Conservation (phyloP, 257 asterid genomes). For the Petunia secreta region DNA sequence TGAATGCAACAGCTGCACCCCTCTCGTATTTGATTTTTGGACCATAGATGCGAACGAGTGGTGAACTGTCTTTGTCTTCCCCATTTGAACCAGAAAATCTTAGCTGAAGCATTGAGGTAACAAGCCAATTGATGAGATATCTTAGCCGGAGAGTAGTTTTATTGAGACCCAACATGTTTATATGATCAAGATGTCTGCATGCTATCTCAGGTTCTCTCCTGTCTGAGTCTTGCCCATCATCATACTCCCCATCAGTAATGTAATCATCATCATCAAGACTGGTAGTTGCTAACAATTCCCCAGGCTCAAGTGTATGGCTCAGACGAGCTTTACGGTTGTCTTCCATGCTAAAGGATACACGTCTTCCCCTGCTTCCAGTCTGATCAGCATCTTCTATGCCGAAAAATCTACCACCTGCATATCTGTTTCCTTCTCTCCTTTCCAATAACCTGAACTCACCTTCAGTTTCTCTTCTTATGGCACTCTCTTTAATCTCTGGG, state of each 20-base stretch:
- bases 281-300: conserved; percentile 52
- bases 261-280: conserved; percentile 80
- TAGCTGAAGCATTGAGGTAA: conserved; percentile 83
- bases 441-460: conserved; percentile 91
- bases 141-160: conserved; percentile 85
- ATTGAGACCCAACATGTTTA: conserved; percentile 86
- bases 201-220: conserved; percentile 86
- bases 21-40: conserved; percentile 95
- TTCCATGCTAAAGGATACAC: conserved; percentile 87
- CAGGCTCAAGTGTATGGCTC: conserved; percentile 63
- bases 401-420: conserved; percentile 76
- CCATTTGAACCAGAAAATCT: conserved; percentile 60
- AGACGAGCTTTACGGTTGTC: conserved; percentile 52
- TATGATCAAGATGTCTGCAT: conserved; percentile 90
- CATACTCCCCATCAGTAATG: conserved; percentile 70
- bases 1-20: conserved; percentile 94
- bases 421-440: conserved; percentile 84
- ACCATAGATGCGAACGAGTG: conserved; percentile 89
- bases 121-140: conserved; percentile 89
- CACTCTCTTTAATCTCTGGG: conserved; percentile 78
- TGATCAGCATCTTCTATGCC: conserved; percentile 90
- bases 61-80: conserved; percentile 46
- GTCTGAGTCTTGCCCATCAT: conserved; percentile 72
- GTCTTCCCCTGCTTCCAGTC: conserved; percentile 73
- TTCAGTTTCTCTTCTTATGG: conserved; percentile 95